These are phyloP conservation scores for Phaffomyces thermotolerans DNA, from an alignment of 805 yeast genomes.

Conservation along the genomic window DNA sequence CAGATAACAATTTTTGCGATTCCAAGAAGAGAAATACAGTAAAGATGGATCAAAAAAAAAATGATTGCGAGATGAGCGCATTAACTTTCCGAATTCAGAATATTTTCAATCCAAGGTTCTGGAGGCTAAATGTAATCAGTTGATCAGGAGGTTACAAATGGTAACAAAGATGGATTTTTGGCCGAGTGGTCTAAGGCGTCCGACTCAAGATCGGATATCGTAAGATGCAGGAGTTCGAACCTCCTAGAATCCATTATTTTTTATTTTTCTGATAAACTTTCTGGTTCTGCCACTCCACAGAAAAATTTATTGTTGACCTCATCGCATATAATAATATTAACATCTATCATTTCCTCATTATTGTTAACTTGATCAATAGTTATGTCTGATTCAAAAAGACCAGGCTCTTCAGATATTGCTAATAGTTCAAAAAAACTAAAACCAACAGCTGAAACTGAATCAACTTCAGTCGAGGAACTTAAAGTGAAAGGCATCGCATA, in stretches of 20 bases:
- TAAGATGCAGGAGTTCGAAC: constrained; percentile 11
- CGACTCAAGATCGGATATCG: constrained; percentile 12
- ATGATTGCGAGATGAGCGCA: too few species aligned
- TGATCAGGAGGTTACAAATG: too few species aligned
- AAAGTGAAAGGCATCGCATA: constrained; percentile 54
- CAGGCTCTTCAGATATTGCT: constrained; percentile 15
- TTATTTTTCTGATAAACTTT: not conserved
- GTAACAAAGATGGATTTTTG: constrained; percentile 4
- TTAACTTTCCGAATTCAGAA: not conserved
- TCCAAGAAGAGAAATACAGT: too few species aligned
- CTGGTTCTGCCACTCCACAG: not conserved
- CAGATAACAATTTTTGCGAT: too few species aligned
- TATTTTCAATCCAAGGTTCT: too few species aligned
- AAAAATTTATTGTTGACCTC: constrained; percentile 1
- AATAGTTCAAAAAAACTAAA: not conserved
- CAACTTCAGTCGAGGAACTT: constrained; percentile 2
- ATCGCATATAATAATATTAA: too few species aligned
- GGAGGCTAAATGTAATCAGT: too few species aligned
- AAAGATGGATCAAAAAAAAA: too few species aligned
- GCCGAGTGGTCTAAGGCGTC: constrained; percentile 13
- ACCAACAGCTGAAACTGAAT: too few species aligned
- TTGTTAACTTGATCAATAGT: too few species aligned
- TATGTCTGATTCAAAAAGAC: constrained; percentile 13
- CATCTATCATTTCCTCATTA: too few species aligned
- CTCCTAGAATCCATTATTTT: constrained; percentile 9